Evolutionary conservation across 306 rosid genomes (phyloP), one percentile per base, ranked within the genome.

Genomic region (Canavalia gladiata): DNA sequence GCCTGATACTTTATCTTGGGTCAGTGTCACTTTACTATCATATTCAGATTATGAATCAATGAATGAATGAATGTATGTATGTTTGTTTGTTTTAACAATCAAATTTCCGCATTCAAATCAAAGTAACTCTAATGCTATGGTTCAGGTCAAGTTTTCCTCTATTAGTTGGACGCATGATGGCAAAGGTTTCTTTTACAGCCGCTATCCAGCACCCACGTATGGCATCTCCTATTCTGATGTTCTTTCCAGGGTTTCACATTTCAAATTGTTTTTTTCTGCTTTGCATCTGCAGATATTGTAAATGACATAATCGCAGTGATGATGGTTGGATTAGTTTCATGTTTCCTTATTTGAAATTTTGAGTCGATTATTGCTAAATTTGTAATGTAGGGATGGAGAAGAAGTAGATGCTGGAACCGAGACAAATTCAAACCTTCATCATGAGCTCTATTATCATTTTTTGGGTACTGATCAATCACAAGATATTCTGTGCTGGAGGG

Each of bases 141-240:
- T 87, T 78, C 94, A 95, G 98, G 97, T 92, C 5, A 95, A 95
- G 74, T 93, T 95, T 90, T 90, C 94, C 30, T 76, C 86, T 42
- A 89, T 92, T 73, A 85, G 89, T 82, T 95, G 99, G 99, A 93
- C 99, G 2, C 90, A 83, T 77, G 98, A 95, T 76, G 76, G 78
- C 94, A 91, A 90, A 87, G 97, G 99, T 52, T 93, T 93, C 85
- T 95, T 95, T 82, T 95, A 95, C 77, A 83, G 97, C 83, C 91
- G 98, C 72, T 95, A 86, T 84, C 99, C 99, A 12, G 87, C 97
- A 68, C 97, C 97, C 59, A 89, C 83, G 99, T 95, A 84, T 84
- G 94, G 79, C 33, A 25, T 63, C 37, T n/a, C 45, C 25, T 34
- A 31, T 78, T 39, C 57, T 69, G 30, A 28, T 46, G 37, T 68